Conservation (phyloP, 345 rosid genomes). For the Citrus maxima region DNA sequence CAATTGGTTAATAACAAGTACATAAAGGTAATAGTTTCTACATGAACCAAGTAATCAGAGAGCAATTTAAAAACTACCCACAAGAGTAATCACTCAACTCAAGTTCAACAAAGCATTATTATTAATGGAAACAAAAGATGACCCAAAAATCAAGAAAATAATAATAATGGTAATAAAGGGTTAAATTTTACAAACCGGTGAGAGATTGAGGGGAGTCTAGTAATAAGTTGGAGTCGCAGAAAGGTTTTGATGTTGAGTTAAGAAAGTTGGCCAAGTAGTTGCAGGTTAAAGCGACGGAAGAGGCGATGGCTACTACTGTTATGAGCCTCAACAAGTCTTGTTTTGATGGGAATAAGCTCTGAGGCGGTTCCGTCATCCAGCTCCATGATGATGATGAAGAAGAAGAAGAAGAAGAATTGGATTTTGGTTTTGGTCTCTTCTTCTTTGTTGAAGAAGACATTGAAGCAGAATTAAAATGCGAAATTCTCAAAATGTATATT, state of each 20-base stretch:
- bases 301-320: conserved; percentile 56
- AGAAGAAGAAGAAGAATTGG: conserved; percentile 17
- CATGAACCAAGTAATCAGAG: neutral
- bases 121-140: too few relatives aligned
- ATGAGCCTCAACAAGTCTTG: conserved; percentile 52
- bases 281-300: conserved; percentile 61
- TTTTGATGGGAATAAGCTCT: conserved; percentile 61
- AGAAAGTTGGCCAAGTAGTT: conserved; percentile 37
- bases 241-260: conserved; percentile 43
- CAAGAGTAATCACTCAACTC: neutral
- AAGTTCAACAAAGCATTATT: too few relatives aligned
- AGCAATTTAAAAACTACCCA: neutral
- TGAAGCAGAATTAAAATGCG: neutral
- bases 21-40: too few relatives aligned
- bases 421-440: conserved; percentile 41
- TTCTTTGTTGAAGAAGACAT: conserved; percentile 29
- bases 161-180: neutral
- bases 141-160: neutral
- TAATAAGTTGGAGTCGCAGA: conserved; percentile 46
- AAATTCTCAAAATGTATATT: neutral
- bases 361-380: conserved; percentile 59
- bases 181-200: conserved; percentile 37
- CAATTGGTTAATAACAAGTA: neutral
- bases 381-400: conserved; percentile 14
- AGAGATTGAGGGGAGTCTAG: conserved; percentile 34